Base-by-base conservation (phyloP, 2,329 filamentous ascomycete genomes). In the Microdochium bolleyi region DNA sequence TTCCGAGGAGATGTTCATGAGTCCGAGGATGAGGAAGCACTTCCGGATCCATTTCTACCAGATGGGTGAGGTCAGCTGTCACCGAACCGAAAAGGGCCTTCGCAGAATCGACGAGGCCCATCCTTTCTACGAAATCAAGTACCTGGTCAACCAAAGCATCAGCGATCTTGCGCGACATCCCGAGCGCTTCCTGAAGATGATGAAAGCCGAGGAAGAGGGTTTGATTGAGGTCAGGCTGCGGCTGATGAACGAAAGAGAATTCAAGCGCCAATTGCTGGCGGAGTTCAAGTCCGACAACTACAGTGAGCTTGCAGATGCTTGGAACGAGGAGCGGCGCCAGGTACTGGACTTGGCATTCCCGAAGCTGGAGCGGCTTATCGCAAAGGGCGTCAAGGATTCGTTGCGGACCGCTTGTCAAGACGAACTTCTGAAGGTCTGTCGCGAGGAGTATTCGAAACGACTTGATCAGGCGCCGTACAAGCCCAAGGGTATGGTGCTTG, bases 121-220 rank as follows among this genome's bases (percentile, higher is more conserved):
- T 63, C 90, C 91, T 0, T 97, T 95, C 69, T 97, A 97, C 66
- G 94, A 97, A 69, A 89, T 99, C 74, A 96, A 99, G 70, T 99
- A 99, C 62, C 78, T 99, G 21, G 84, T 90, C 58, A 91, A 94
- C 61, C 92, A 96, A 69, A 88, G 89, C 8, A 87, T 96, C 56
- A 75, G 77, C 44, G 88, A 94, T 59, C 81, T 97, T 54, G 87
- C 90, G 2, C 83, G 84, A 51, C 85, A 88, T 51, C 94, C 94
- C 1, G 92, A 96, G 58, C 76, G 96, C 24, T 99, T 94, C 67
- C 74, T 99, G 53, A 92, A 95, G 71, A 99, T 99, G 94, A 84
- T 97, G 68, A 95, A 91, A 67, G 94, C 94, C 1, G 94, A 99
- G 68, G 88, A 94, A 62, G 94, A 99, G 67, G 92, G 92, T 2